A percentile compares a stretch with the other conserved stretches of the same genome.
Conservation (phyloP, 2,329 filamentous ascomycete species). For the Trichoderma asperellum region DNA sequence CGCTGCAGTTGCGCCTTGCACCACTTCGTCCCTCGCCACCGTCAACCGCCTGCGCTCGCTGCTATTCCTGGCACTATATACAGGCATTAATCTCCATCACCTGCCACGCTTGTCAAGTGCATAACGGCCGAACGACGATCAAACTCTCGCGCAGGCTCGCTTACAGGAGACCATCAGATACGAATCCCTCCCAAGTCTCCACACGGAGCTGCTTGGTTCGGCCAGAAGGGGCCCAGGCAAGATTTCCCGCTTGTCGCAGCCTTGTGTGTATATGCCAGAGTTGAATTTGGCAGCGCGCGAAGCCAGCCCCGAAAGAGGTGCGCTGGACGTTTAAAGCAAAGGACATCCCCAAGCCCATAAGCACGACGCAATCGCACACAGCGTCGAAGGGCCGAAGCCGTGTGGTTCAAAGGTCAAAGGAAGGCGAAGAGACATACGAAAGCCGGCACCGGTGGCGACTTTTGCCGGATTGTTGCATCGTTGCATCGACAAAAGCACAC, state of each 20-base stretch:
- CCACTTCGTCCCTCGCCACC: background rate
- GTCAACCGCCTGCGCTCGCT: background rate
- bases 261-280: slow-evolving; percentile 1
- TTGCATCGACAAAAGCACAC: background rate
- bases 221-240: background rate
- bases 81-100: background rate
- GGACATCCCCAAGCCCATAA: slow-evolving; percentile 18
- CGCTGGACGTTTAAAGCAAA: slow-evolving; percentile 21
- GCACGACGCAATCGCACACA: background rate
- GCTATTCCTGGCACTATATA: background rate
- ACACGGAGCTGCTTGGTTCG: slow-evolving; percentile 6
- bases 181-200: slow-evolving; percentile 17
- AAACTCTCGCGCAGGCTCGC: slow-evolving; percentile 21
- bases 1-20: background rate
- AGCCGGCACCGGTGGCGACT: background rate
- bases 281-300: background rate
- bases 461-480: slow-evolving; percentile 17
- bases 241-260: slow-evolving; percentile 17
- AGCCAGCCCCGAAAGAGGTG: background rate
- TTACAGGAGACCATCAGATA: slow-evolving; percentile 7
- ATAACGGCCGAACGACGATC: slow-evolving; percentile 14
- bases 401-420: background rate
- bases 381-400: slow-evolving; percentile 8
- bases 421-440: background rate
- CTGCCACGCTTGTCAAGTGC: slow-evolving; percentile 15